phyloP scores from a whole-genome alignment of 805 yeast genomes.

The Lipomyces anomalus region DNA sequence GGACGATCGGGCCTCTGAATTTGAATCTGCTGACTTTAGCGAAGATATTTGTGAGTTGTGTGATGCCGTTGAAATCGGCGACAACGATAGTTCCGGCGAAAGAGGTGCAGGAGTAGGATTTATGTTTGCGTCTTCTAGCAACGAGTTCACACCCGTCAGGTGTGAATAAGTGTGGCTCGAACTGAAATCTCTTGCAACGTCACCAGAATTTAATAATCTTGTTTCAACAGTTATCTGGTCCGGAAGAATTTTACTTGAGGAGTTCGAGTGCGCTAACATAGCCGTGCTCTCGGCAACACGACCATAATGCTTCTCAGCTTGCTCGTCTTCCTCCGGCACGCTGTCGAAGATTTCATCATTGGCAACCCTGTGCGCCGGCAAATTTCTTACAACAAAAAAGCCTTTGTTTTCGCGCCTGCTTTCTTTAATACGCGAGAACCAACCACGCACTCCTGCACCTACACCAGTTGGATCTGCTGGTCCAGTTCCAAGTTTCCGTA shows the following conservation, averaged over 20 bases:
- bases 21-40: neutral
- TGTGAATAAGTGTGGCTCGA: neutral
- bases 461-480: slow-evolving; percentile 28
- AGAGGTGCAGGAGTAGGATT: neutral
- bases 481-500: slow-evolving; percentile 26
- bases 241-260: neutral
- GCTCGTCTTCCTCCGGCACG: neutral
- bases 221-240: neutral
- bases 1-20: neutral
- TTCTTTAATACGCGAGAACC: slow-evolving; percentile 19
- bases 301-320: too few species aligned
- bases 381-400: slow-evolving; percentile 26
- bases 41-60: neutral
- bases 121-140: too few species aligned
- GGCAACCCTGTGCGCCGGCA: slow-evolving; percentile 10
- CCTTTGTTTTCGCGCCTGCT: slow-evolving; percentile 13
- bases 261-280: too few species aligned
- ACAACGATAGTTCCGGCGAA: neutral
- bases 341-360: neutral
- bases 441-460: slow-evolving; percentile 25
- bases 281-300: too few species aligned
- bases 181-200: neutral
- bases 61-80: too few species aligned
- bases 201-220: neutral
- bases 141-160: neutral